Percentiles rank a stretch among this genome's conserved stretches.
These are phyloP conservation scores for Pseudevernia furfuracea DNA, from an alignment of 495 filamentous ascomycete species.

Conservation along the genomic window DNA sequence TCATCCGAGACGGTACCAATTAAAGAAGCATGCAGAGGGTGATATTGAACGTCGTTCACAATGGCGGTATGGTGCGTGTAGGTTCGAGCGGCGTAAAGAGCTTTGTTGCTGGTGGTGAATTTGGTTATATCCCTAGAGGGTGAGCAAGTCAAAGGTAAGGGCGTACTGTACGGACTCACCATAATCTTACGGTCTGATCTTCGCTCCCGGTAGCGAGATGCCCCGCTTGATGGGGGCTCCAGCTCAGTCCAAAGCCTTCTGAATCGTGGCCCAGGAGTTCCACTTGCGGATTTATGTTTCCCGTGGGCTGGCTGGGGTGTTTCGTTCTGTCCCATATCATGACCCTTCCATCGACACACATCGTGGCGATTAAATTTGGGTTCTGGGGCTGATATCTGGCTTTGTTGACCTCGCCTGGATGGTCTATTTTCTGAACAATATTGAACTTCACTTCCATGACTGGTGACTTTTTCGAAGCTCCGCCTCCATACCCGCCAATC, in stretches of 20 bases:
- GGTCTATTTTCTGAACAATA: conserved; percentile 90
- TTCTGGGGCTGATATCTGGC: conserved; percentile 97
- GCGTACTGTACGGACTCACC: conserved; percentile 42
- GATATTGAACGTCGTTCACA: conserved; percentile 94
- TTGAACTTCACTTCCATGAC: conserved; percentile 71
- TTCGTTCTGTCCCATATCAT: conserved; percentile 95
- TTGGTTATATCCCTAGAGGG: conserved; percentile 64
- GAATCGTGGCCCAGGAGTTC: conserved; percentile 76
- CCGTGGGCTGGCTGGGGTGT: conserved; percentile 66
- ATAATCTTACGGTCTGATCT: conserved; percentile 82
- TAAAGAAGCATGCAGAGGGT: conserved; percentile 70
- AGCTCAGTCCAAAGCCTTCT: conserved; percentile 92
- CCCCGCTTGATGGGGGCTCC: conserved; percentile 79
- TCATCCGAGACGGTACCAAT: conserved; percentile 96
- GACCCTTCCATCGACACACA: conserved; percentile 78
- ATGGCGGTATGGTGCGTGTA: conserved; percentile 85
- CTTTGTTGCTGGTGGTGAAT: conserved; percentile 61
- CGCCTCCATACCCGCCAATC: conserved; percentile 77
- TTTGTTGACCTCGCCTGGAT: conserved; percentile 96
- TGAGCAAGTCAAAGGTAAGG: conserved; percentile 12
- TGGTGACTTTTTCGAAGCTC: conserved; percentile 52
- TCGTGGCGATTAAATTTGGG: conserved; percentile 91
- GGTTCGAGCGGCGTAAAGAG: conserved; percentile 57
- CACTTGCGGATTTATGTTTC: conserved; percentile 68
- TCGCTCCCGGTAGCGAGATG: conserved; percentile 83